Base-by-base conservation (phyloP, 331 rosid species). In the Quercus phellos region DNA sequence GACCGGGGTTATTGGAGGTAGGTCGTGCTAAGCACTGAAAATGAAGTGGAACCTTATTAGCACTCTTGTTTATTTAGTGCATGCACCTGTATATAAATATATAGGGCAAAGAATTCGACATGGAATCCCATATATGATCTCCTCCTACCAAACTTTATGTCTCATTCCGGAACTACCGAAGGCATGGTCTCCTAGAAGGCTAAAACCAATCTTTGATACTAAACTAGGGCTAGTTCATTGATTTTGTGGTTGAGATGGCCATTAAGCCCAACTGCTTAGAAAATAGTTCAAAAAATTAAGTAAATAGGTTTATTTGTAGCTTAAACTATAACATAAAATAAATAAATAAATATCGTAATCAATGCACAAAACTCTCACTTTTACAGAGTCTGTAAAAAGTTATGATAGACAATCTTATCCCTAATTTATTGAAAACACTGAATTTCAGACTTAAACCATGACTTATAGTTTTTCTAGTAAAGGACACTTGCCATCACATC, bases 21-120 rank as follows among this genome's bases (percentile, higher is more conserved):
- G 38, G 81, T 77, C 85, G 81, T 81, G 85, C 81, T 27, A 35
- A 81, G 74, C 85, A 81, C 78, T 63, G 69, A 38, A 72, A 61
- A 38, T 34, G 18, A 26, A 42, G 17, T 27, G 54, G 19, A 16
- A 54, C 51, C 63, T 2, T 14, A 30, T 17, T 5, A 30, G 50
- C 70, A 29, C 46, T 34, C 21, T 32, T 29, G 70, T 66, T 66
- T 34, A 32, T 66, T 32, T 66, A n/a, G 54, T 38, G 55, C 55
- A 68, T 68, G 73, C 51, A 68, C 30, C 32, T 19, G 11, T 12
- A 68, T 8, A 19, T n/a, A 34, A 5, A 34, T 34, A 64, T 1
- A 38, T 38, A 4, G 16, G 29, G 42, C 10, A 26, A 6, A 27
- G 43, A 34, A 64, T 14, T 10, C 4, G 17, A 32, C 11, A 66